Evolutionary conservation across 2,329 filamentous ascomycete species (phyloP).

Genomic region (Shiraia sp.): DNA sequence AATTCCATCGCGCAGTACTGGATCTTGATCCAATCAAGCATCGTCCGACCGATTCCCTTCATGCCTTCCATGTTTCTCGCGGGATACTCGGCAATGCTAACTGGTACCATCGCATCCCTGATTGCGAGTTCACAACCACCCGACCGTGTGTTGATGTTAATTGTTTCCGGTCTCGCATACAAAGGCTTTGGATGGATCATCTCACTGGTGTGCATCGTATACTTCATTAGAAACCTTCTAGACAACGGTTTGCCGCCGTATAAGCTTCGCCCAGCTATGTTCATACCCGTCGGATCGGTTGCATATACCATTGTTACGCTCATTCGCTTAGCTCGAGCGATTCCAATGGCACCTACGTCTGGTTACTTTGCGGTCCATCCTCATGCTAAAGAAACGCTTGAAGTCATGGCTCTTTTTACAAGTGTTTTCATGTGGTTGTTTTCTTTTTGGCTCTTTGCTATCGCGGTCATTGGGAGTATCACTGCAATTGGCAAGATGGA

Average conservation of each 20-base stretch:
- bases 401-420: slow-evolving; percentile 47
- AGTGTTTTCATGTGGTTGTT: slow-evolving; percentile 67
- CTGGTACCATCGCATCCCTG: slow-evolving; percentile 68
- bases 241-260: slow-evolving; percentile 62
- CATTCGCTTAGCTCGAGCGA: slow-evolving; percentile 64
- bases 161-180: slow-evolving; percentile 65
- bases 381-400: slow-evolving; percentile 34
- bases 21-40: slow-evolving; percentile 62
- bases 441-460: slow-evolving; percentile 56
- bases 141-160: slow-evolving; percentile 59
- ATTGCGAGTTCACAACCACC: slow-evolving; percentile 63
- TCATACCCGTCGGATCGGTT: slow-evolving; percentile 73
- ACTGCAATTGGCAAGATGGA: slow-evolving; percentile 37
- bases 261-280: slow-evolving; percentile 67
- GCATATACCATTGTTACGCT: slow-evolving; percentile 72
- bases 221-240: slow-evolving; percentile 69
- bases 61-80: slow-evolving; percentile 73
- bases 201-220: slow-evolving; percentile 68
- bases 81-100: slow-evolving; percentile 70
- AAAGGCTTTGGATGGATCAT: slow-evolving; percentile 71
- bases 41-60: slow-evolving; percentile 64
- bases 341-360: slow-evolving; percentile 45
- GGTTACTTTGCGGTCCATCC: slow-evolving; percentile 28
- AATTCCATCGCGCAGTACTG: slow-evolving; percentile 56
- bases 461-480: slow-evolving; percentile 38